These are phyloP conservation scores for Fusarium sp. DNA, from an alignment of 2,329 filamentous ascomycete species.

Conservation along the genomic window DNA sequence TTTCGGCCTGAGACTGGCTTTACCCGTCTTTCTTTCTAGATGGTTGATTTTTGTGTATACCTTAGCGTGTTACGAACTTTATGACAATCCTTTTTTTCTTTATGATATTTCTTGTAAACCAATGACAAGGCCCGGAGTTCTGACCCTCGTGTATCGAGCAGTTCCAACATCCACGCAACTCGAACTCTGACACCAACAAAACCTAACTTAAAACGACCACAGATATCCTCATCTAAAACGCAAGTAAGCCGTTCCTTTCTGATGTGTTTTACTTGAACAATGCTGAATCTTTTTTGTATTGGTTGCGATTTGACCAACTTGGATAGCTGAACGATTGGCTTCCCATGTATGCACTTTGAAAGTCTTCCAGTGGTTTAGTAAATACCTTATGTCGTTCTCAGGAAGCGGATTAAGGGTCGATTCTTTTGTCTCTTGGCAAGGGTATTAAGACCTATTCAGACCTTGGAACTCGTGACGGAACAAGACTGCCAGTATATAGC, in stretches of 20 bases:
- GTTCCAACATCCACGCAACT: neutral
- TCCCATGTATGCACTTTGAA: neutral
- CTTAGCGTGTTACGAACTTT: slow-evolving; percentile 7
- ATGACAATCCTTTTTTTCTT: neutral
- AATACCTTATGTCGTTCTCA: neutral
- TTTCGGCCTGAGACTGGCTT: neutral
- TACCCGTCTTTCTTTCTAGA: neutral
- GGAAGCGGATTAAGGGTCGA: neutral
- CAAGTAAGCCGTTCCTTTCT: neutral
- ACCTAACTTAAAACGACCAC: neutral
- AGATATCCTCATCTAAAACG: neutral
- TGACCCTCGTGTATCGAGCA: neutral
- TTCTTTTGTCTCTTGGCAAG: too few species aligned
- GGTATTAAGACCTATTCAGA: too few species aligned
- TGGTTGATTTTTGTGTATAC: neutral
- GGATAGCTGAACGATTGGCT: neutral
- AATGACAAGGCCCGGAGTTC: too few species aligned
- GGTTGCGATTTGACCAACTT: neutral
- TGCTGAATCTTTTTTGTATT: too few species aligned
- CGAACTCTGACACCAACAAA: neutral
- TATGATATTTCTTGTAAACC: neutral
- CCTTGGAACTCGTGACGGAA: too few species aligned
- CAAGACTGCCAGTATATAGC: too few species aligned
- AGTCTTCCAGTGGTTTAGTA: neutral
- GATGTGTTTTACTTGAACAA: neutral